Evolutionary conservation across 441 rosid species (phyloP).

Genomic region (Macaranga tanarius): DNA sequence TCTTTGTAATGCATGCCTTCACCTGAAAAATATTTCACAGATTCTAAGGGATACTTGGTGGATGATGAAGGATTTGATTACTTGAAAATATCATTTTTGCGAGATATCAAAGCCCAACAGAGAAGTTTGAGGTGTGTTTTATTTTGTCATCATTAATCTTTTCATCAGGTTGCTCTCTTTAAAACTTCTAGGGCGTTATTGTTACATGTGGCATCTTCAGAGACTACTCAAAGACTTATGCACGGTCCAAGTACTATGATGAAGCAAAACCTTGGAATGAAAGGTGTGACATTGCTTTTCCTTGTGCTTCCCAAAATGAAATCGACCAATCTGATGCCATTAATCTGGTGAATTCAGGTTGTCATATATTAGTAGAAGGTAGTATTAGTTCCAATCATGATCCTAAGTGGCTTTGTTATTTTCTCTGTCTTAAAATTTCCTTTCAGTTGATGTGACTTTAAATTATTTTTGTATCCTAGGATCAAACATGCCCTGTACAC

Average conservation of each 20-base stretch:
- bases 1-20: constrained; percentile 17
- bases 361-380: constrained; percentile 93
- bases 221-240: constrained; percentile 97
- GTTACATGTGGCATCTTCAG: constrained; percentile 46
- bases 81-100: constrained; percentile 87
- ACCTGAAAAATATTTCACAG: constrained; percentile 41
- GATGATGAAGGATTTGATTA: constrained; percentile 98
- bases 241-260: constrained; percentile 91
- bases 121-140: constrained; percentile 80
- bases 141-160: neutral
- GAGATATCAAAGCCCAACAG: constrained; percentile 95
- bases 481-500: constrained; percentile 96
- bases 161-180: constrained; percentile 12
- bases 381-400: constrained; percentile 30
- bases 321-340: constrained; percentile 94
- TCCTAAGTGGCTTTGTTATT: constrained; percentile 15
- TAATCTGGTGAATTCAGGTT: constrained; percentile 86
- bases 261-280: constrained; percentile 97
- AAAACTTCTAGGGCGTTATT: constrained; percentile 11
- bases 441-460: neutral
- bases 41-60: constrained; percentile 93
- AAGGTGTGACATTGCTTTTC: constrained; percentile 92
- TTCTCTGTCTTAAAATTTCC: constrained; percentile 5
- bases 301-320: constrained; percentile 95
- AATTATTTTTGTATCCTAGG: constrained; percentile 39